Percentiles rank a stretch among this genome's conserved stretches.
Evolutionary conservation across 805 yeast genomes (phyloP).

Genomic region (Wickerhamiella nectarea): DNA sequence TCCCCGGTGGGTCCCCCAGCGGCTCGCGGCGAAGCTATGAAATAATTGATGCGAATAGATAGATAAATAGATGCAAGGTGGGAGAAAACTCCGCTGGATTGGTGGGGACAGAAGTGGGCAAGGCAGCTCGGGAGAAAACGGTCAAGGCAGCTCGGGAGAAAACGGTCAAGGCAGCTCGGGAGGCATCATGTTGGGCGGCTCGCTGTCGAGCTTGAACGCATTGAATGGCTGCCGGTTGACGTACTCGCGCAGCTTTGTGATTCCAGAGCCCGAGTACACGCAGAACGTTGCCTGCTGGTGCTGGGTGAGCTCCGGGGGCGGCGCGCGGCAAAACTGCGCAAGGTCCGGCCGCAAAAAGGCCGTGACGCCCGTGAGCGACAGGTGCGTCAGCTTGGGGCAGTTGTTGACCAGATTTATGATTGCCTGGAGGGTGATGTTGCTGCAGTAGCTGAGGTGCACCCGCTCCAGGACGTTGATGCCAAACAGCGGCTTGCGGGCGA

Average conservation of each 20-base stretch:
- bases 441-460: constrained; percentile 85
- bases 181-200: too few relatives aligned
- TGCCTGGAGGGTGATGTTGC: constrained; percentile 64
- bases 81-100: too few relatives aligned
- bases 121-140: too few relatives aligned
- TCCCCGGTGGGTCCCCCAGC: too few relatives aligned
- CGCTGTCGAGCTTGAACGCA: not conserved
- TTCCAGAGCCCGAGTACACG: constrained; percentile 88
- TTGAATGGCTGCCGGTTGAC: constrained; percentile 28
- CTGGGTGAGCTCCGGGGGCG: constrained; percentile 83
- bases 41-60: too few relatives aligned
- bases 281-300: constrained; percentile 78
- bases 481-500: constrained; percentile 40
- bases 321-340: constrained; percentile 74
- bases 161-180: too few relatives aligned
- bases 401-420: constrained; percentile 57
- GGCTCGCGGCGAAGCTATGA: too few relatives aligned
- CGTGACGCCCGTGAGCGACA: constrained; percentile 80
- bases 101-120: too few relatives aligned
- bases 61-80: too few relatives aligned
- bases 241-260: constrained; percentile 56
- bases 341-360: constrained; percentile 73
- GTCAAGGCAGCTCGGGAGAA: too few relatives aligned
- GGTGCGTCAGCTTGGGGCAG: constrained; percentile 79
- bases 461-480: constrained; percentile 76